Evolutionary conservation across 176 grass and related monocot genomes (phyloP).

Genomic region (Calamus simplicifolius): DNA sequence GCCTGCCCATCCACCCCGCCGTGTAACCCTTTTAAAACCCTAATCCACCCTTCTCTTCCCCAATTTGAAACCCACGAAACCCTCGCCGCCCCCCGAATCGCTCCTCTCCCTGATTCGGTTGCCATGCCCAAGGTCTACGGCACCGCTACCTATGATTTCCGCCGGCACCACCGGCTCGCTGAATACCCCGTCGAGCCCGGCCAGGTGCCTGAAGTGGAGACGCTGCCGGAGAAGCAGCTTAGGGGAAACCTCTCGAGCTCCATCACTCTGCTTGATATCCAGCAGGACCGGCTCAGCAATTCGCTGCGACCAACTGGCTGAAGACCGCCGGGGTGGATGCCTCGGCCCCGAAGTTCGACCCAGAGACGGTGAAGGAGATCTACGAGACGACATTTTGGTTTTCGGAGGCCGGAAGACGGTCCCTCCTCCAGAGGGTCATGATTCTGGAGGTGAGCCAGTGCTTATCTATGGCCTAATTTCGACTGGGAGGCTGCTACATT

Average conservation of each 20-base stretch:
- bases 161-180: slow-evolving; percentile 74
- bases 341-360: slow-evolving; percentile 31
- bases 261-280: slow-evolving; percentile 83
- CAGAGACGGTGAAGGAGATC: slow-evolving; percentile 70
- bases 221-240: slow-evolving; percentile 26
- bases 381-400: slow-evolving; percentile 56
- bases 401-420: slow-evolving; percentile 55
- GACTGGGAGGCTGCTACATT: slow-evolving; percentile 48
- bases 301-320: slow-evolving; percentile 65
- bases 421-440: slow-evolving; percentile 81
- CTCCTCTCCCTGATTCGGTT: not conserved
- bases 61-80: no score
- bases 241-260: slow-evolving; percentile 16
- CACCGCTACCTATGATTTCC: slow-evolving; percentile 82
- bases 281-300: slow-evolving; percentile 71
- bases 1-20: no score
- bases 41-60: no score
- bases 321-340: slow-evolving; percentile 4
- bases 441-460: slow-evolving; percentile 98
- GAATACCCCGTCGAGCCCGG: slow-evolving; percentile 58
- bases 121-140: slow-evolving; percentile 95
- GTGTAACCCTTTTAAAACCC: no score
- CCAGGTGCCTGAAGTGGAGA: slow-evolving; percentile 11
- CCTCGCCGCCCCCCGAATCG: slow-evolving; percentile 5
- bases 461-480: slow-evolving; percentile 93